Base-by-base conservation (phyloP, 371 early-diverging fungal genomes). In the Funneliformis caledonium region DNA sequence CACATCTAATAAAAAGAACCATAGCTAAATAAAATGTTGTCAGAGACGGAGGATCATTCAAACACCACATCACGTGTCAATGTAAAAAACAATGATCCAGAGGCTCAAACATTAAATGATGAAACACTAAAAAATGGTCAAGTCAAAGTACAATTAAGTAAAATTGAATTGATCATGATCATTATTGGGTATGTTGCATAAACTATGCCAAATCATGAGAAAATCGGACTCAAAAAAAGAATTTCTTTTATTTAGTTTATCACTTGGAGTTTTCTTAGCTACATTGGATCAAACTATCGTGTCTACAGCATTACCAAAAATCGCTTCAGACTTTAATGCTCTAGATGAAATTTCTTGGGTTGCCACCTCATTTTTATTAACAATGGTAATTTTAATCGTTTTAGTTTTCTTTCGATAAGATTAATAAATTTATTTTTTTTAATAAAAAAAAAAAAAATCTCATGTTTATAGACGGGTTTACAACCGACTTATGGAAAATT, bases 261-360 rank as follows among this genome's bases (percentile, higher is more conserved):
- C 56, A n/a, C 68, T 77, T 45, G n/a, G 61, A 8, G 50, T 78
- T 16, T 79, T 82, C 42, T n/a, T 79, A 10, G 79, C 82, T 43
- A 50, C 76, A 22, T 76, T 82, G 14, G 81, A 82, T 77, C 45
- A 62, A 37, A 82, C 82, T 68, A 80, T 82, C 48, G 67, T 82
- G 26, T 45, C 62, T 2, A 80, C 82, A n/a, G 48, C 78, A 33
- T 26, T 82, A 45, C 91, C 94, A 61, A 88, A 88, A 26, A 95
- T 97, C 77, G 92, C 93, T 48, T 88, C 87, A 19, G 95, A 94
- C 33, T 95, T 95, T 82, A 87, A 92, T 31, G 88, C 90, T 14
- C 84, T 94, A 0, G 85, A 86, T 42, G 80, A 89, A 26, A 88
- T 90, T 22, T 89, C 94, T 0, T 95, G 94, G 95, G 89, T 95